These are phyloP conservation scores for Seiridium cupressi DNA, from an alignment of 2,329 filamentous ascomycete species.

Conservation along the genomic window DNA sequence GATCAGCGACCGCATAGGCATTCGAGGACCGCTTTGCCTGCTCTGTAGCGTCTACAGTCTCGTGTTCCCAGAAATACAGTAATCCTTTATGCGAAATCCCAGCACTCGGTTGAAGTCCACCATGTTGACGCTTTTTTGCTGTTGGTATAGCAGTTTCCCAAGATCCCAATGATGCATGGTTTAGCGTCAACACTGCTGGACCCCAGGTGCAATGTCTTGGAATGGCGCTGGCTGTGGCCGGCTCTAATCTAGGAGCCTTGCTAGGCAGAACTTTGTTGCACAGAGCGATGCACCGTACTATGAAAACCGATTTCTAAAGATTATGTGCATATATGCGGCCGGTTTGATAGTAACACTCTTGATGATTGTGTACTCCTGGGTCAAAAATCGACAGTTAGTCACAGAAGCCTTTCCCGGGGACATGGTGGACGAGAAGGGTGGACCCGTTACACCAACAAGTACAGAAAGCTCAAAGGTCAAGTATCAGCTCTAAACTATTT, in stretches of 20 bases:
- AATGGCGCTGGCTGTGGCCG: not conserved
- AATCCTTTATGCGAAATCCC: not conserved
- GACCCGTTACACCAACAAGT: not conserved
- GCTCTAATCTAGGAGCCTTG: not conserved
- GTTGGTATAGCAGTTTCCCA: not conserved
- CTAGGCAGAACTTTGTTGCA: not conserved
- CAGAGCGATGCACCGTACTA: constrained; percentile 1
- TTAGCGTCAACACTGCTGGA: not conserved
- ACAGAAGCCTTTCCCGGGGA: not conserved
- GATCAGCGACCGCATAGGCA: not conserved
- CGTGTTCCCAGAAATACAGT: not conserved
- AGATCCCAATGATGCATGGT: not conserved
- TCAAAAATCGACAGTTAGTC: not conserved
- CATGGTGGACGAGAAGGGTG: not conserved
- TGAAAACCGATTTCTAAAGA: not conserved
- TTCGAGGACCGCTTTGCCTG: not conserved
- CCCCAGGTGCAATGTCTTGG: not conserved
- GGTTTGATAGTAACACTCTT: not conserved
- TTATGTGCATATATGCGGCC: not conserved
- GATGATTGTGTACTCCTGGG: constrained; percentile 2
- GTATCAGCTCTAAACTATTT: not conserved
- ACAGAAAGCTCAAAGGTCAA: not conserved
- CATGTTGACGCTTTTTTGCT: not conserved
- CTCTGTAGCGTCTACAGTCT: not conserved
- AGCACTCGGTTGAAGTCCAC: not conserved